These are phyloP conservation scores for Zarea fungicola DNA, from an alignment of 2,329 filamentous ascomycete species.

Conservation along the genomic window DNA sequence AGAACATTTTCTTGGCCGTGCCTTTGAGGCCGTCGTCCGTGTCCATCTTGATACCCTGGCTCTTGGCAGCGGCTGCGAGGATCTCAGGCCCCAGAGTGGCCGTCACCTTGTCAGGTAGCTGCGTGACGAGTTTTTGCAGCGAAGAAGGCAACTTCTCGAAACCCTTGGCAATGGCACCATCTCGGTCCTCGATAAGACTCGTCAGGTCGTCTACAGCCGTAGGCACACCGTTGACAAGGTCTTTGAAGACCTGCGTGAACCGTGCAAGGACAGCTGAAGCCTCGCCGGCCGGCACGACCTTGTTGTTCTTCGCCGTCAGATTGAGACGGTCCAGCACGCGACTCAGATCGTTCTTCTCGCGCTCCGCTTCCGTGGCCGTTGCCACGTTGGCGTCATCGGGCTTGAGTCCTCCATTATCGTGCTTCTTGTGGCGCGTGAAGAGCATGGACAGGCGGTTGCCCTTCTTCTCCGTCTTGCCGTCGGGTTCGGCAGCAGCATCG, in stretches of 20 bases:
- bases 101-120: slow-evolving; percentile 77
- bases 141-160: slow-evolving; percentile 69
- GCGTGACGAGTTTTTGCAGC: slow-evolving; percentile 80
- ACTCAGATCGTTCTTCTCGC: slow-evolving; percentile 66
- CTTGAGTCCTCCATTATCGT: slow-evolving; percentile 30
- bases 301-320: slow-evolving; percentile 77
- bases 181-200: slow-evolving; percentile 53
- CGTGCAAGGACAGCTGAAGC: slow-evolving; percentile 70
- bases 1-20: slow-evolving; percentile 61
- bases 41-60: slow-evolving; percentile 58
- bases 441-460: slow-evolving; percentile 31
- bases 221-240: slow-evolving; percentile 85
- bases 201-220: slow-evolving; percentile 90
- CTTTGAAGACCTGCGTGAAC: slow-evolving; percentile 88
- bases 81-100: slow-evolving; percentile 73
- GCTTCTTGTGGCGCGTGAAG: slow-evolving; percentile 35
- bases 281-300: slow-evolving; percentile 75
- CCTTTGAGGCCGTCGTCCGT: slow-evolving; percentile 53
- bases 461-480: slow-evolving; percentile 28
- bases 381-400: slow-evolving; percentile 17
- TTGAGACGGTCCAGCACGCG: slow-evolving; percentile 79
- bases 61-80: slow-evolving; percentile 71
- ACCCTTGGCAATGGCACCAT: slow-evolving; percentile 53
- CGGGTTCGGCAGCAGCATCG: slow-evolving; percentile 20
- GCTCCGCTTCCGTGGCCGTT: slow-evolving; percentile 37